Percentiles rank a stretch among this genome's conserved stretches.
These are phyloP conservation scores for Scedosporium boydii DNA, from an alignment of 2,329 filamentous ascomycete genomes.

Conservation along the genomic window DNA sequence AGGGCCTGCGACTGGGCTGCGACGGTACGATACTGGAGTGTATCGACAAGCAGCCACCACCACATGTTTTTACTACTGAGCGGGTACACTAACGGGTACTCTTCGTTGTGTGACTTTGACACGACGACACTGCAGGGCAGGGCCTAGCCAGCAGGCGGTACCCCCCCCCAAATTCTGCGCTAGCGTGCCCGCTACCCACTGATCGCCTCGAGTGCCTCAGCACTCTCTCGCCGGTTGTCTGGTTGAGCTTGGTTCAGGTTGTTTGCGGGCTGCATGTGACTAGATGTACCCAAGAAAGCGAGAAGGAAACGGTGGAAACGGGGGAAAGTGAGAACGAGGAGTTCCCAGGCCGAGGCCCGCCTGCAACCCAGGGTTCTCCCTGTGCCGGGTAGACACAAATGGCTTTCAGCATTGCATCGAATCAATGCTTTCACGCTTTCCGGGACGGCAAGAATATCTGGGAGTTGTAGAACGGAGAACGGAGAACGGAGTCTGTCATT, in stretches of 20 bases:
- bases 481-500: not conserved
- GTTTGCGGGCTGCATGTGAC: slow-evolving; percentile 1
- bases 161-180: not conserved
- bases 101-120: not conserved
- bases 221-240: not conserved
- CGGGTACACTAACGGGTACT: not conserved
- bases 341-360: too few relatives aligned
- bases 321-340: not conserved
- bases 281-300: not conserved
- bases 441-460: not conserved
- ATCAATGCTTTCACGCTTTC: not conserved
- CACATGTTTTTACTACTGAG: not conserved
- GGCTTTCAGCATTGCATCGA: not conserved
- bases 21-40: not conserved
- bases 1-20: not conserved
- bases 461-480: not conserved
- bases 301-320: not conserved
- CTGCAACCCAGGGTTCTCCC: too few relatives aligned
- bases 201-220: not conserved
- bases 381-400: too few relatives aligned
- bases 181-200: not conserved
- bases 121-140: not conserved
- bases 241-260: slow-evolving; percentile 4
- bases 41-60: not conserved
- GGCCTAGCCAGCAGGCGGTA: not conserved